Conservation (phyloP, 1,284 basidiomycete species). For the Phellopilus nigrolimitatus region DNA sequence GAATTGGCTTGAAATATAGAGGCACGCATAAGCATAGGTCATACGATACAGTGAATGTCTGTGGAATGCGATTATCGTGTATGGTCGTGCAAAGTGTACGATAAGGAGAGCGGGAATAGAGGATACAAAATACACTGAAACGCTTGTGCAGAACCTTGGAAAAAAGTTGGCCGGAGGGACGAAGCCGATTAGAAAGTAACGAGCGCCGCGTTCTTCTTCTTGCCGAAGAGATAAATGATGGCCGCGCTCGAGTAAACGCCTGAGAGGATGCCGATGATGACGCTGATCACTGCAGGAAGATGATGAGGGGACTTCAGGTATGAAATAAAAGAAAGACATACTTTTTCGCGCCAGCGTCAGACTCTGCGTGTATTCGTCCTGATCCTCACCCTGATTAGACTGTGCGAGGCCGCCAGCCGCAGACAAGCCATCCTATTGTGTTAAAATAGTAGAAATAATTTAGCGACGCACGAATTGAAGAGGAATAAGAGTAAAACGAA, state of each 20-base stretch:
- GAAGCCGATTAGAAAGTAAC: conserved; percentile 83
- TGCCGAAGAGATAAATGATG: conserved; percentile 71
- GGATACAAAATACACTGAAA: no score
- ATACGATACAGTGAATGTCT: no score
- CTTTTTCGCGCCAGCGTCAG: conserved; percentile 23
- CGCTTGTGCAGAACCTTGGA: no score
- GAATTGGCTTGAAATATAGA: no score
- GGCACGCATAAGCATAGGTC: no score
- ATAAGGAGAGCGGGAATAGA: no score
- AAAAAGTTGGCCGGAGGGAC: no score
- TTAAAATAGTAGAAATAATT: not conserved
- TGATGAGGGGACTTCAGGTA: conserved; percentile 30
- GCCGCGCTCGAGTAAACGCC: conserved; percentile 79
- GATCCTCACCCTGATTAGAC: conserved; percentile 57
- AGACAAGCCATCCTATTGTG: conserved; percentile 70
- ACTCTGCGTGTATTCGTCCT: conserved; percentile 38
- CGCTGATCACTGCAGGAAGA: conserved; percentile 57
- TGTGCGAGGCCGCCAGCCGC: conserved; percentile 79
- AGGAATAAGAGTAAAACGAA: conserved; percentile 5
- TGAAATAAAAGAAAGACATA: conserved; percentile 39
- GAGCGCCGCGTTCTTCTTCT: conserved; percentile 65
- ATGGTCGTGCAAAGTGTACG: no score
- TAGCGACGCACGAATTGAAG: not conserved
- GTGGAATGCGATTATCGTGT: no score
- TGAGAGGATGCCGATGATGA: conserved; percentile 83